Percentiles rank a stretch among this genome's conserved stretches.
Evolutionary conservation across 2,329 filamentous ascomycete genomes (phyloP).

Genomic region (Calonectria crousiana): DNA sequence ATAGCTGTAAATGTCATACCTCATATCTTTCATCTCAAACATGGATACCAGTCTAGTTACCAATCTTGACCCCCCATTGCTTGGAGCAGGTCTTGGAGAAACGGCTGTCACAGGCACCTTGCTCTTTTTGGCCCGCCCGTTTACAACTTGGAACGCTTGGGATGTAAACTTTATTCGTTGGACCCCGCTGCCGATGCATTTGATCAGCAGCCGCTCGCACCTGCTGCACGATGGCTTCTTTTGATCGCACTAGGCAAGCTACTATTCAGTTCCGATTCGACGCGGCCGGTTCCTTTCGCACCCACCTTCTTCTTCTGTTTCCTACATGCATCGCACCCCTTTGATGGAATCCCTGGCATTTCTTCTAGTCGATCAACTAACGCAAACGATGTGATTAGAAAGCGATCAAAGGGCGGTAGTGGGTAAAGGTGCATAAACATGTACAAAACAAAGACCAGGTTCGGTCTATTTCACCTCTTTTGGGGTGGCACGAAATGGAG

Average conservation of each 20-base stretch:
- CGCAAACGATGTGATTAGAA: too few relatives aligned
- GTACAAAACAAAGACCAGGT: background rate
- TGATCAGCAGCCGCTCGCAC: slow-evolving; percentile 56
- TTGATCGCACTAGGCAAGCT: slow-evolving; percentile 56
- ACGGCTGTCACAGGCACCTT: background rate
- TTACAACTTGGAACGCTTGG: background rate
- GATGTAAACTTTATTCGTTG: background rate
- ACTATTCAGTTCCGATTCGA: background rate
- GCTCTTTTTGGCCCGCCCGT: background rate
- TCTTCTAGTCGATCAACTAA: background rate
- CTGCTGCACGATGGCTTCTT: slow-evolving; percentile 54
- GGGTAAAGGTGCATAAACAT: background rate
- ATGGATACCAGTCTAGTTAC: slow-evolving; percentile 40
- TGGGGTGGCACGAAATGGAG: background rate
- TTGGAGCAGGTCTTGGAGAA: slow-evolving; percentile 31
- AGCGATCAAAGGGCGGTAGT: background rate
- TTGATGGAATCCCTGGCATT: slow-evolving; percentile 63
- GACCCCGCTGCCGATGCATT: slow-evolving; percentile 51
- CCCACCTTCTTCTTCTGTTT: slow-evolving; percentile 65
- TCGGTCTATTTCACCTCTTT: background rate
- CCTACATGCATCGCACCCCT: slow-evolving; percentile 61
- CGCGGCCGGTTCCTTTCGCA: background rate
- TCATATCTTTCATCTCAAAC: slow-evolving; percentile 53
- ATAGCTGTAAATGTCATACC: background rate
- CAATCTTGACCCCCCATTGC: slow-evolving; percentile 43